Evolutionary conservation across 768 basidiomycete genomes (phyloP).

Genomic region (Pluteus cervinus): DNA sequence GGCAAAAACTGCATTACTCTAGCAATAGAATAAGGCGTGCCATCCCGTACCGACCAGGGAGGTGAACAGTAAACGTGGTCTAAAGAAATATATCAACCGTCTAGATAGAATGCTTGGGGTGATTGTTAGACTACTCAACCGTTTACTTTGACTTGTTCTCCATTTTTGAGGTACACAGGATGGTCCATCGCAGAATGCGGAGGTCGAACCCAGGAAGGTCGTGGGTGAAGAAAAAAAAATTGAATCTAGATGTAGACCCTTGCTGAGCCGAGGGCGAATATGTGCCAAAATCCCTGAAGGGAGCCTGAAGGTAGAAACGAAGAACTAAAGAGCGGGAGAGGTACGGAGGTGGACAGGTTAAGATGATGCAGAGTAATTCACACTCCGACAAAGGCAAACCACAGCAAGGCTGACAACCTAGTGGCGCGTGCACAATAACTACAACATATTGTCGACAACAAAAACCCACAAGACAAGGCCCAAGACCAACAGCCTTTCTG

Average conservation of each 20-base stretch:
- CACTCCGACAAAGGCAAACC: conserved; percentile 43
- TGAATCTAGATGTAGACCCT: too few relatives aligned
- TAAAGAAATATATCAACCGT: conserved; percentile 38
- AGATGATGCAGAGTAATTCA: too few relatives aligned
- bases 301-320: too few relatives aligned
- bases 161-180: conserved; percentile 69
- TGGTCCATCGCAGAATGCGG: conserved; percentile 32
- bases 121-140: conserved; percentile 44
- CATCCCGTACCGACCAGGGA: conserved; percentile 86
- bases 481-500: too few relatives aligned
- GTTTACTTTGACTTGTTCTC: conserved; percentile 81
- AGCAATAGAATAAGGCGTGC: conserved; percentile 92
- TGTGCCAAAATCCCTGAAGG: too few relatives aligned
- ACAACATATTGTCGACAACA: too few relatives aligned
- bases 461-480: too few relatives aligned
- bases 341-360: too few relatives aligned
- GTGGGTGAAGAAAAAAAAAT: conserved; percentile 25
- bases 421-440: too few relatives aligned
- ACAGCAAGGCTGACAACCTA: too few relatives aligned
- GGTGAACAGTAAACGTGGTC: conserved; percentile 98
- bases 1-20: conserved; percentile 96
- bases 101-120: conserved; percentile 8
- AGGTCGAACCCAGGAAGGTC: conserved; percentile 18
- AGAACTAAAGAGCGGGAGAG: too few relatives aligned
- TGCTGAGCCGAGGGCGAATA: too few relatives aligned